These are phyloP conservation scores for Fusarium denticulatum DNA, from an alignment of 2,329 filamentous ascomycete species.

Conservation along the genomic window DNA sequence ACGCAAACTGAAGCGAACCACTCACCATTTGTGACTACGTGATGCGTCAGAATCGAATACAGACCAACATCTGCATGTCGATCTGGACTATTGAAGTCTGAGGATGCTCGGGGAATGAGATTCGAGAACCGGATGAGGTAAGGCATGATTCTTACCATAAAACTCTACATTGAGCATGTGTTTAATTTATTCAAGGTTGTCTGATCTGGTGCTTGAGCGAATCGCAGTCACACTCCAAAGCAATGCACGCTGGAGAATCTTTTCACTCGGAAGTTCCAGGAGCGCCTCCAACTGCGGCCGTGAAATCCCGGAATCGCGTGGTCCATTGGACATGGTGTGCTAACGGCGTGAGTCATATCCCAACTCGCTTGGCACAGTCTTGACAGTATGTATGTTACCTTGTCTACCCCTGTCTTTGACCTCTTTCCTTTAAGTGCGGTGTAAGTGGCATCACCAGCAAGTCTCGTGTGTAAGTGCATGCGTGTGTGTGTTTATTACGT, in stretches of 20 bases:
- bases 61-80: neutral
- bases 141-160: neutral
- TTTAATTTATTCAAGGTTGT: neutral
- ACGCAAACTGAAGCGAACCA: constrained; percentile 23
- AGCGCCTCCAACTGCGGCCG: constrained; percentile 1
- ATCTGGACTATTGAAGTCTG: constrained; percentile 4
- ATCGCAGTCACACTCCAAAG: neutral
- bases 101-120: neutral
- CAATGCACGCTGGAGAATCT: neutral
- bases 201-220: constrained; percentile 7
- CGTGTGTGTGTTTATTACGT: neutral
- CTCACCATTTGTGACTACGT: constrained; percentile 26
- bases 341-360: constrained; percentile 44
- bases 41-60: constrained; percentile 17
- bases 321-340: constrained; percentile 33
- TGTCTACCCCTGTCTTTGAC: constrained; percentile 3
- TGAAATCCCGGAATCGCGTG: constrained; percentile 27
- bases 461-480: constrained; percentile 7
- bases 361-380: constrained; percentile 12
- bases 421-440: constrained; percentile 28
- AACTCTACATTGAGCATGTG: neutral
- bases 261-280: constrained; percentile 21
- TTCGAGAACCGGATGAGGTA: neutral
- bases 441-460: constrained; percentile 32
- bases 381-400: constrained; percentile 18